A percentile compares a stretch with the other conserved stretches of the same genome.
These are phyloP conservation scores for Phialophora tarda DNA, from an alignment of 2,329 filamentous ascomycete species.

Conservation along the genomic window DNA sequence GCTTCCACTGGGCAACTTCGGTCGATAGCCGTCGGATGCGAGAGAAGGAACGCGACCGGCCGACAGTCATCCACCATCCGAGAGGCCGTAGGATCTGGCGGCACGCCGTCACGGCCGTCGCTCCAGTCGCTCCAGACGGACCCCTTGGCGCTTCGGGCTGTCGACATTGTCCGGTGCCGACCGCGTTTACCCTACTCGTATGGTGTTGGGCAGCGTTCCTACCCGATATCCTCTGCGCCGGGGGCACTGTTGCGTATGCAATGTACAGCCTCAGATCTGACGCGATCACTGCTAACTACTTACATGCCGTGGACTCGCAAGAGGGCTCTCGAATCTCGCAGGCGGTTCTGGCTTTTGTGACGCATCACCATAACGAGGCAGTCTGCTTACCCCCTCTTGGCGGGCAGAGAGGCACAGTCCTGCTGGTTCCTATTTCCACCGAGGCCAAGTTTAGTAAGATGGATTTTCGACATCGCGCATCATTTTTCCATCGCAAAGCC, in stretches of 20 bases:
- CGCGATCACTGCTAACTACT: background rate
- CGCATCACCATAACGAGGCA: background rate
- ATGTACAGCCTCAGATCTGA: constrained; percentile 1
- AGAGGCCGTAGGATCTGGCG: background rate
- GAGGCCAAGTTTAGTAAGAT: constrained; percentile 4
- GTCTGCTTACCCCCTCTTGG: background rate
- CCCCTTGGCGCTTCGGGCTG: background rate
- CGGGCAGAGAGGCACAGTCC: background rate
- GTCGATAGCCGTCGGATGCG: background rate
- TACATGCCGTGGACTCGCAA: background rate
- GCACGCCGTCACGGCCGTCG: background rate
- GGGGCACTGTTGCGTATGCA: background rate
- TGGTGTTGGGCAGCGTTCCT: background rate
- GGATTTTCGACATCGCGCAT: background rate
- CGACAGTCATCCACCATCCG: background rate
- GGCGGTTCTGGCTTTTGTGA: background rate
- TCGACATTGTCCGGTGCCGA: background rate
- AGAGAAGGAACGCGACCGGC: background rate
- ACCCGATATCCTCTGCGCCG: background rate
- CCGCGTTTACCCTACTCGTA: background rate
- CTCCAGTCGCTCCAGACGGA: background rate
- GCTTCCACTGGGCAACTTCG: background rate
- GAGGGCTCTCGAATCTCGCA: background rate
- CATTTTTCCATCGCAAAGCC: background rate
- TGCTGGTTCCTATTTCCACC: constrained; percentile 10